Evolutionary conservation across 148 eudicot species (phyloP), one percentile per base, ranked within the genome.

Genomic region (Selenicereus undatus): DNA sequence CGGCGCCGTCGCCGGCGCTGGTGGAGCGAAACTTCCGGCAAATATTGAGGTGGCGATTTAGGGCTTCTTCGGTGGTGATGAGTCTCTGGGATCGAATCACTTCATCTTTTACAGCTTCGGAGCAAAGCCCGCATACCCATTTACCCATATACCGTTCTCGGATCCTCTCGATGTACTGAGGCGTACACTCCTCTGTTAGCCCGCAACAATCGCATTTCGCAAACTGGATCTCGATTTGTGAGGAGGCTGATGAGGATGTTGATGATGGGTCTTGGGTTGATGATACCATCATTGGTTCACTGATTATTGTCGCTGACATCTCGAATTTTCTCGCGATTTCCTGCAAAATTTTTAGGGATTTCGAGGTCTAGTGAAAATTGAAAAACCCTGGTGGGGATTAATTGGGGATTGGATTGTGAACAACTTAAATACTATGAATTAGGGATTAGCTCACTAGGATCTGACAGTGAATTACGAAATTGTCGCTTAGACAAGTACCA

Each of bases 101-200:
- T 79, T 90, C 92, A 26, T 90, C 90, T 66, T 88, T 90, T 42
- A 83, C 90, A 0, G 90, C 92, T 86, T 90, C 92, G 3, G 87
- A 66, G 68, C 92, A 90, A 11, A 90, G 86, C 48, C 92, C 92
- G 73, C 92, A 90, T 18, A 90, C 82, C 92, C 92, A 90, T 10
- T 86, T 83, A 22, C 90, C 90, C n/a, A 72, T 51, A 26, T 86
- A 77, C 35, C 86, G 73, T 65, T 88, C 87, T 1, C 87, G 81
- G 10, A 88, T 82, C 11, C 87, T 77, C 51, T 70, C 26, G 32
- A 87, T 84, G 79, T 90, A 90, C 58, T 48, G 87, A 13, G 79
- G 80, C n/a, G 92, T 90, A 69, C 92, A 90, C 77, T 90, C 92
- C 84, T 90, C 92, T 4, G 86, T 88, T 62, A 90, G 54, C 5